Base-by-base conservation (phyloP, 2,329 filamentous ascomycete species). In the Trichoderma brevicompactum region DNA sequence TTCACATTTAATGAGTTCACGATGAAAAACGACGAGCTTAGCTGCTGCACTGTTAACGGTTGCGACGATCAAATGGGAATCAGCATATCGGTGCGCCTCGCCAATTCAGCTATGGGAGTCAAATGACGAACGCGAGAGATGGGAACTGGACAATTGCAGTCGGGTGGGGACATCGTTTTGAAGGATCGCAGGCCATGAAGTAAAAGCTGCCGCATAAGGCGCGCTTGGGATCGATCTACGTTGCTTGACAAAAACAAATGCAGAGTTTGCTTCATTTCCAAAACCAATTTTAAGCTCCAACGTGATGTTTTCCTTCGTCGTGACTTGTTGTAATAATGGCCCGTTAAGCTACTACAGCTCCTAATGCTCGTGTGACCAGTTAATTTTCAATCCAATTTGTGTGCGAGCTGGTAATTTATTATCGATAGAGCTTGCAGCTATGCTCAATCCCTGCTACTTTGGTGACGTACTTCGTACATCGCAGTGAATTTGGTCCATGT, bases 1-100 rank as follows among this genome's bases (percentile, higher is more conserved):
- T 72, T 73, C 72, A 77, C 78, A 75, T 77, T 68, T 28, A 28
- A 74, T 73, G 75, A 77, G 67, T 70, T 73, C 71, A 72, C 73
- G 70, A 69, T 71, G 68, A 62, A 71, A 72, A 69, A 69, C 74
- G 67, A 63, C 59, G 59, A 66, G 41, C 68, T 67, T 70, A 69
- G 71, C 70, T 70, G 69, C 71, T 40, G 65, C 70, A 59, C 53
- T 50, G 58, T 23, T 34, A 44, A 46, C 23, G 12, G 36, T 50
- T 54, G n/a, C 62, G 55, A 61, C 43, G 36, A 38, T 53, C 28
- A 15, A 60, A 36, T 55, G 32, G 62, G 44, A 44, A 19, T 59
- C 46, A 7, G n/a, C 48, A 55, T 69, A 38, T 40, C 55, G 48
- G 53, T 62, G 66, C 52, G 36, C 46, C 53, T 58, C 41, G 54